Evolutionary conservation across 179 eudicot genomes (phyloP), one percentile per base, ranked within the genome.

Genomic region (Heliamphora pulchella): DNA sequence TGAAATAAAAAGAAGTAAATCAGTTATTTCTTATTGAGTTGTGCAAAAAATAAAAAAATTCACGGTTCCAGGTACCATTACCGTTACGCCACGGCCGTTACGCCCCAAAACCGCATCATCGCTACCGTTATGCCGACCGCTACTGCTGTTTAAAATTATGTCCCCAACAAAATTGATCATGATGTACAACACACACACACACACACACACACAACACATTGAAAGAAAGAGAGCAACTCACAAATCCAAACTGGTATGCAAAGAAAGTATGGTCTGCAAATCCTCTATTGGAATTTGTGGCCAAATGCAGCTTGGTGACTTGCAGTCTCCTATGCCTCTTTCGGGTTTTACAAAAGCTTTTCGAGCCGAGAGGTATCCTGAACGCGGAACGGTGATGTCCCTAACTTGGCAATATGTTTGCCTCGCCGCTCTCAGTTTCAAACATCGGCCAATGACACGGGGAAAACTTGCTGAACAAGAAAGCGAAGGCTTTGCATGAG

Each of bases 401-500:
- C 47, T 74, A 8, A 15, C 47, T n/a, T 22, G 80, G 46, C 15
- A 63, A 78, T 69, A 58, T 9, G 79, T 55, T 73, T 72, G 79
- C 50, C 68, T 55, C 13, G 54, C 64, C 17, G 72, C 76, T 81
- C 77, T 84, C 69, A 87, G 13, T 15, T 66, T 81, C 81, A 63
- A 71, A 63, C 73, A 59, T 65, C 61, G 81, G 69, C 14, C 1
- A 8, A 44, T 20, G 0, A 50, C 11, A 4, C 6, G 77, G 44
- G 87, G 78, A 48, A 87, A 79, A n/a, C 79, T 76, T 15, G 82
- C 84, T 0, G 64, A 81, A 47, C 67, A 57, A 70, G 71, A 31
- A 31, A 31, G 43, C 20, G 81, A 44, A 2, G 61, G 41, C 44
- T 51, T 53, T 11, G 72, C 53, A 7, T 72, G 43, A 8, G 62